These are phyloP conservation scores for Plasmodium berghei DNA, from an alignment of 169 alveolate species.

Conservation along the genomic window DNA sequence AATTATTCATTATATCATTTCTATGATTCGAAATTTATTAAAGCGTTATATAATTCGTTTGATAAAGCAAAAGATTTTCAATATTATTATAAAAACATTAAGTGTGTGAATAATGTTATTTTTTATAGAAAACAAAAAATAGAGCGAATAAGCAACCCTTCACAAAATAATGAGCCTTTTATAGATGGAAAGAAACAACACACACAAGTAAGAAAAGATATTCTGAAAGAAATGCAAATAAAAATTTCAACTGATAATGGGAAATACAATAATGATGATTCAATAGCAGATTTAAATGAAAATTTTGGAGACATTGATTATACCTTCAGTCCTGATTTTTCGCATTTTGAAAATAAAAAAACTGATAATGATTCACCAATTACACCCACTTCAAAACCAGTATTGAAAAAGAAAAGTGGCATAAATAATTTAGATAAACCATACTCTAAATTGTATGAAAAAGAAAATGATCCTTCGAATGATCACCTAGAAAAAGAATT, in stretches of 20 bases:
- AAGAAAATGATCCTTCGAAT: not conserved
- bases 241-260: no score
- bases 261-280: no score
- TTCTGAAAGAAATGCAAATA: no score
- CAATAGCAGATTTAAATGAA: no score
- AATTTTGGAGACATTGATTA: no score
- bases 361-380: no score
- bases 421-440: not conserved
- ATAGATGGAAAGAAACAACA: no score
- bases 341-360: no score
- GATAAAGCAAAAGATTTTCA: conserved; percentile 41
- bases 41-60: conserved; percentile 38
- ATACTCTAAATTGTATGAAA: not conserved
- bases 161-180: not conserved
- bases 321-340: no score
- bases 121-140: conserved; percentile 30
- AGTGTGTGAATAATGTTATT: conserved; percentile 4
- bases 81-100: conserved; percentile 8
- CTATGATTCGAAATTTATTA: conserved; percentile 29
- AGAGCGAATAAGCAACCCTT: not conserved
- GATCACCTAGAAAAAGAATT: not conserved
- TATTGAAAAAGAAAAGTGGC: no score
- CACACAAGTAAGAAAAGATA: no score
- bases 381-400: not conserved
- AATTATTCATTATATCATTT: conserved; percentile 33